Evolutionary conservation across 768 basidiomycete genomes (phyloP).

Genomic region (Ephemerocybe angulata): DNA sequence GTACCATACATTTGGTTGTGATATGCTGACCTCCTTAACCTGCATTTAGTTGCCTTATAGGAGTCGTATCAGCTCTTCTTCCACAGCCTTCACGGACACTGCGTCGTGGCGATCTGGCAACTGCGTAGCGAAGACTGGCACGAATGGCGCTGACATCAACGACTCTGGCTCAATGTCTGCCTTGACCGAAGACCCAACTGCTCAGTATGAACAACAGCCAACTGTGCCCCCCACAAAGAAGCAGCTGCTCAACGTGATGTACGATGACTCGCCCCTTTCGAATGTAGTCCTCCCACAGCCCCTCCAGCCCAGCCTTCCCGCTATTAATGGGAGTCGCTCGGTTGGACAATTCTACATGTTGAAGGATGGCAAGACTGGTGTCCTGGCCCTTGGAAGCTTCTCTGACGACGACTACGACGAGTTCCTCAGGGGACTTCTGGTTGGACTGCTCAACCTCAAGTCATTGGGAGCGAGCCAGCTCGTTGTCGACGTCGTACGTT

Average conservation of each 20-base stretch:
- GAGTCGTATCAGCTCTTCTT: constrained; percentile 43
- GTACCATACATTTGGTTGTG: background rate
- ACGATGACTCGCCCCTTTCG: constrained; percentile 43
- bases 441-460: constrained; percentile 49
- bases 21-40: background rate
- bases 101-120: constrained; percentile 51
- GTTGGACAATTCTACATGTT: constrained; percentile 55
- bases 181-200: constrained; percentile 23
- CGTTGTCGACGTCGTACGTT: constrained; percentile 57
- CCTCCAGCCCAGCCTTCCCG: constrained; percentile 34
- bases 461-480: constrained; percentile 48
- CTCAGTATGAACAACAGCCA: constrained; percentile 40
- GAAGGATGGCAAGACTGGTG: constrained; percentile 51
- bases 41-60: constrained; percentile 50
- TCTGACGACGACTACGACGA: constrained; percentile 39
- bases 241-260: constrained; percentile 45
- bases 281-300: constrained; percentile 41
- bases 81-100: constrained; percentile 45
- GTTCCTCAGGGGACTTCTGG: constrained; percentile 42
- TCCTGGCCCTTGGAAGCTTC: constrained; percentile 59
- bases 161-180: constrained; percentile 5
- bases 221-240: constrained; percentile 28
- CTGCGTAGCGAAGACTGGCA: constrained; percentile 45
- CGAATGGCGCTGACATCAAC: constrained; percentile 46
- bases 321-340: constrained; percentile 43